phyloP scores from a whole-genome alignment of 2,329 filamentous ascomycete species.

The Ambrosiella cleistominuta region DNA sequence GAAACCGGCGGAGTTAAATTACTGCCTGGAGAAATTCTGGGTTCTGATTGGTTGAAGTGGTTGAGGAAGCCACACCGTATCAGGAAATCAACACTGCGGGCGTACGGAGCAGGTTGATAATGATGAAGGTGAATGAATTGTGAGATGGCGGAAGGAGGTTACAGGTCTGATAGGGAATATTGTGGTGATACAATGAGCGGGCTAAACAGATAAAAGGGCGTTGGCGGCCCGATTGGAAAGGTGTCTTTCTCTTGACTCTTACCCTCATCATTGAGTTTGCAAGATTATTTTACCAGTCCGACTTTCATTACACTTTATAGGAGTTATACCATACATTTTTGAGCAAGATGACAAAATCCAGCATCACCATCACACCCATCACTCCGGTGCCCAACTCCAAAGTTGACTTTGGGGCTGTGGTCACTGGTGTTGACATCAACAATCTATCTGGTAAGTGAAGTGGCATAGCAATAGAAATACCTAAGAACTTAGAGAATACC shows the following conservation, averaged over 20 bases:
- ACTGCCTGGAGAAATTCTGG: background rate
- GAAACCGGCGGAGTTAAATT: background rate
- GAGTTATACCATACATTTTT: background rate
- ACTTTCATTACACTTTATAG: no score
- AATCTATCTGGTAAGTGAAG: constrained; percentile 38
- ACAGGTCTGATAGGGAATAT: background rate
- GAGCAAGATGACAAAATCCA: constrained; percentile 1
- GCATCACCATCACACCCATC: constrained; percentile 23
- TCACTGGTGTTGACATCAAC: constrained; percentile 42
- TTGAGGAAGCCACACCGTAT: background rate
- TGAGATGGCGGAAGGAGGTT: no score
- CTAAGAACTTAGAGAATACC: constrained; percentile 21
- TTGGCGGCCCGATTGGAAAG: background rate
- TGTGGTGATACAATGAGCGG: no score
- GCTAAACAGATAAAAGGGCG: background rate
- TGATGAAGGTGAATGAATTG: background rate
- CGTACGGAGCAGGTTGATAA: background rate
- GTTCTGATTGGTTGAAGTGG: background rate
- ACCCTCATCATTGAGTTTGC: background rate
- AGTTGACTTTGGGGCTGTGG: constrained; percentile 42
- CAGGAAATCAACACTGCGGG: background rate
- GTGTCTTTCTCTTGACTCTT: background rate
- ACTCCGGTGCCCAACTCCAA: constrained; percentile 19
- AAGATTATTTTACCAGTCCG: no score
- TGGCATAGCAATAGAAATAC: background rate